Conservation (phyloP, 2,329 filamentous ascomycete species). For the Zymoseptoria brevis region DNA sequence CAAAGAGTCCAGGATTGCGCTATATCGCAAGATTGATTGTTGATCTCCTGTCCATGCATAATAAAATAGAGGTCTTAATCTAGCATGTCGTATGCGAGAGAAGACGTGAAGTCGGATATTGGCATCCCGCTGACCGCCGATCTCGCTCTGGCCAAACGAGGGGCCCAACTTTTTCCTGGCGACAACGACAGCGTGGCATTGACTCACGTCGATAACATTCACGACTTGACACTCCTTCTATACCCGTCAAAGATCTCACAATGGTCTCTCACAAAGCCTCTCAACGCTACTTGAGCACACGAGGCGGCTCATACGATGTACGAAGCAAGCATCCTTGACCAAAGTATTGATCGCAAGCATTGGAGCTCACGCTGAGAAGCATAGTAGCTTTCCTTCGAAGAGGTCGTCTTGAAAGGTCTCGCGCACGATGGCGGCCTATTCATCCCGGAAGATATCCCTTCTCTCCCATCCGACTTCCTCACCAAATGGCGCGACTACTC, state of each 20-base stretch:
- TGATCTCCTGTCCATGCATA: not conserved
- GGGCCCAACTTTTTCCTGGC: not conserved
- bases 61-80: not conserved
- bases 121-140: not conserved
- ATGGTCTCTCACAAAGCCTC: conserved; percentile 42
- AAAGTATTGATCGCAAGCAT: conserved; percentile 5
- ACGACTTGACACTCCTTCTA: not conserved
- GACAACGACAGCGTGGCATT: not conserved
- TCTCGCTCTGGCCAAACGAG: not conserved
- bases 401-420: conserved; percentile 81
- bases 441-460: conserved; percentile 74
- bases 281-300: conserved; percentile 55
- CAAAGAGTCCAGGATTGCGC: not conserved
- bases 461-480: conserved; percentile 55
- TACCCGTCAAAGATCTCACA: not conserved
- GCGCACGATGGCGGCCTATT: conserved; percentile 82
- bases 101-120: not conserved
- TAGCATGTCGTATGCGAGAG: not conserved
- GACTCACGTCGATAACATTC: not conserved
- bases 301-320: conserved; percentile 57
- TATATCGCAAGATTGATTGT: not conserved
- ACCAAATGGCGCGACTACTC: conserved; percentile 66
- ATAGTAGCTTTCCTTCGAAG: conserved; percentile 73
- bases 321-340: conserved; percentile 19
- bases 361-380: conserved; percentile 27